Base-by-base conservation (phyloP, 192 early-diverging fungal species). In the Mortierella hygrophila region DNA sequence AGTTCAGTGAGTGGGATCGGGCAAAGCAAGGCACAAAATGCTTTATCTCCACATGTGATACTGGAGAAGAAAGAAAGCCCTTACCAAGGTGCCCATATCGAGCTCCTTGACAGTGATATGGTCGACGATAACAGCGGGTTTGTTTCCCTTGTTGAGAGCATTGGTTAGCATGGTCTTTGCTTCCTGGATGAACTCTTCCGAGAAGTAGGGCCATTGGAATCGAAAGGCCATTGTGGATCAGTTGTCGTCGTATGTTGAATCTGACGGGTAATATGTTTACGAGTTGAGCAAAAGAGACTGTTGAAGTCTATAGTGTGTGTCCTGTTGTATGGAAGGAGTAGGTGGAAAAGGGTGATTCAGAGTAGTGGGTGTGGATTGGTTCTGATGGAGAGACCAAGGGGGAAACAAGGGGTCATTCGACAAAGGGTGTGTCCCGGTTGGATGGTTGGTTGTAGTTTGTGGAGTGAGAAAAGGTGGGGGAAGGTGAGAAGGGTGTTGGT, bases 201-300 rank as follows among this genome's bases (percentile, higher is more conserved):
- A 94, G 89, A 99, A 99, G 35, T 92, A 88, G 21, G 96, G 96
- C 99, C 99, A 99, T 87, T 96, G 97, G 89, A 99, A 97, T 84
- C 95, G 96, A 91, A 99, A 99, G 35, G 95, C 93, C 97, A 98
- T 98, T 74, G 52, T 46, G 57, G 42, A 74, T 35, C 44, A 80
- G 26, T 52, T 52, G 49, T 65, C 60, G 55, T 57, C 42, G 42
- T 41, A 47, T 49, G 72, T 81, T 32, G 65, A 35, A 35, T 70
- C 49, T 32, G 68, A 63, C 55, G 55, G 23, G 4, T 15, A 52
- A 52, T 69, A 5, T 52, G 44, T 74, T 52, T 44, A 73, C 26
- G 41, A 46, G 55, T 37, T 47, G 38, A 23, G 37, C 70, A 8
- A 11, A 23, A 11, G 65, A 26, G 71, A 73, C 71, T 72, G 71